A percentile compares a stretch with the other conserved stretches of the same genome.
Evolutionary conservation across 2,329 filamentous ascomycete species (phyloP).

Genomic region (Alternaria gaisen): DNA sequence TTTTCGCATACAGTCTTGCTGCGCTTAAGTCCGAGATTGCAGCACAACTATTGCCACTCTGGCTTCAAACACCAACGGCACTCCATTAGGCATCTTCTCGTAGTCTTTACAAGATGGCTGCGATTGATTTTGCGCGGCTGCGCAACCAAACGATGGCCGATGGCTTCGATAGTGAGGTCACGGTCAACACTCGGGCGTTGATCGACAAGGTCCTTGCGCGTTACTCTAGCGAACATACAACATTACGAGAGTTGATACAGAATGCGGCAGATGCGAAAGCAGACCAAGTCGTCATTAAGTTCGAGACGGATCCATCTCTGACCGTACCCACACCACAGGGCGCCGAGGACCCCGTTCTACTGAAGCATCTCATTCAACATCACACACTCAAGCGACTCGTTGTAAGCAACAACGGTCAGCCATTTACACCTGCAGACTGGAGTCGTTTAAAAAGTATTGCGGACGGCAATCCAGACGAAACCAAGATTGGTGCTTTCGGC

Average conservation of each 20-base stretch:
- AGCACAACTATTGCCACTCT: conserved; percentile 4
- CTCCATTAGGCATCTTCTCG: neutral
- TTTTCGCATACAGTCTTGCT: neutral
- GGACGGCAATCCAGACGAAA: conserved; percentile 98
- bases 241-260: conserved; percentile 90
- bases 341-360: conserved; percentile 71
- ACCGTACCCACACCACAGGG: conserved; percentile 74
- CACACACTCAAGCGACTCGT: conserved; percentile 88
- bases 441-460: conserved; percentile 92
- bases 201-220: conserved; percentile 98
- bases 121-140: conserved; percentile 69
- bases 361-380: conserved; percentile 85
- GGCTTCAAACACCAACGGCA: neutral
- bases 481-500: conserved; percentile 97
- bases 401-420: conserved; percentile 89
- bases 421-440: conserved; percentile 93
- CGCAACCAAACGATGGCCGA: conserved; percentile 89
- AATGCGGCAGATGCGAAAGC: conserved; percentile 98
- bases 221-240: conserved; percentile 94
- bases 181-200: conserved; percentile 93
- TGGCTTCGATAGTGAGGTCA: conserved; percentile 95
- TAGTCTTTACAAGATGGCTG: conserved; percentile 36
- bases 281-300: conserved; percentile 86
- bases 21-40: neutral
- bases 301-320: conserved; percentile 87